A percentile compares a stretch with the other conserved stretches of the same genome.
Evolutionary conservation across 306 rosid genomes (phyloP).

Genomic region (Trifolium pratense): DNA sequence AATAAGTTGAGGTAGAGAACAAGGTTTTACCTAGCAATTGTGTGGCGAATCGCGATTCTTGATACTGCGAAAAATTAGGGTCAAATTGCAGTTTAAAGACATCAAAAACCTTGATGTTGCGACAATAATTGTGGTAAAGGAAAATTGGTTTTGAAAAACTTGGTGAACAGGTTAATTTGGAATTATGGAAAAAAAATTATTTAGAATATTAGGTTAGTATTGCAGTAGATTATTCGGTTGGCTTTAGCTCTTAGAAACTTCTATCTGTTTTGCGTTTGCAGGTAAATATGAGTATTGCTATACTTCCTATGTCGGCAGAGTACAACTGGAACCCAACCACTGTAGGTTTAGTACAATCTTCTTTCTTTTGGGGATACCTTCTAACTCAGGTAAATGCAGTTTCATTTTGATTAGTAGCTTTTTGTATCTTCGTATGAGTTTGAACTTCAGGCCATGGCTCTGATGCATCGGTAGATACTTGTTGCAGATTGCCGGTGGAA

Average conservation of each 20-base stretch:
- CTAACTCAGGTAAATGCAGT: conserved; percentile 78
- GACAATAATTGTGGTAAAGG: neutral
- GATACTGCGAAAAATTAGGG: neutral
- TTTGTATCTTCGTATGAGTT: conserved; percentile 10
- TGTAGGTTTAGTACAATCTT: conserved; percentile 93
- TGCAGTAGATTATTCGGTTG: conserved; percentile 1
- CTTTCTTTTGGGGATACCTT: conserved; percentile 99
- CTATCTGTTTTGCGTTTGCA: conserved; percentile 45
- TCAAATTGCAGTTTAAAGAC: neutral
- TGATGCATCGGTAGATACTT: conserved; percentile 41
- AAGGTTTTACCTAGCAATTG: neutral
- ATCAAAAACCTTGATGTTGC: neutral
- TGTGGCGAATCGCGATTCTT: neutral
- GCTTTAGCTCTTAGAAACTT: conserved; percentile 35
- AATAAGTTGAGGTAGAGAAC: neutral
- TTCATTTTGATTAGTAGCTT: conserved; percentile 20
- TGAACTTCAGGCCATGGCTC: conserved; percentile 36
- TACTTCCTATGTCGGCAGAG: conserved; percentile 99
- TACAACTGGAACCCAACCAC: conserved; percentile 86
- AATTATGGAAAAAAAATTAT: neutral
- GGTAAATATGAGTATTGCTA: conserved; percentile 99
- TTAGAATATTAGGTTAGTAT: neutral
- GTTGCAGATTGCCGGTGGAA: conserved; percentile 97
- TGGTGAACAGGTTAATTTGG: neutral
- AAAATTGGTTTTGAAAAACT: neutral